A percentile compares a stretch with the other conserved stretches of the same genome.
Evolutionary conservation across 176 grass and related monocot genomes (phyloP).

Genomic region (Eragrostis nindensis): DNA sequence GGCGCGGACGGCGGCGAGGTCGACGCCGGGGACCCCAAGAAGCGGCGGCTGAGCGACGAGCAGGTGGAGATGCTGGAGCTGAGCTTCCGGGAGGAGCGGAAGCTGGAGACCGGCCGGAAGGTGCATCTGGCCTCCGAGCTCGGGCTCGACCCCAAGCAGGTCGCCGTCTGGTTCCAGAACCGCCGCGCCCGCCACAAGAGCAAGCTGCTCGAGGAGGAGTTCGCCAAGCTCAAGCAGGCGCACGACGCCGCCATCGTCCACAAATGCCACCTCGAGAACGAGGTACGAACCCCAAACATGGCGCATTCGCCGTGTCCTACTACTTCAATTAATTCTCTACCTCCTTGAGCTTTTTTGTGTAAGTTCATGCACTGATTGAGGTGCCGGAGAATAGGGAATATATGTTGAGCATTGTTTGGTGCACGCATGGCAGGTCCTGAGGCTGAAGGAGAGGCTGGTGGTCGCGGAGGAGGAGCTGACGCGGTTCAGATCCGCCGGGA

Average conservation of each 20-base stretch:
- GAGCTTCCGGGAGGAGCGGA: constrained; percentile 87
- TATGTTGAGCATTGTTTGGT: no score
- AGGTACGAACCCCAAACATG: constrained; percentile 41
- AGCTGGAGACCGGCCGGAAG: constrained; percentile 91
- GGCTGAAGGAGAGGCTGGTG: constrained; percentile 67
- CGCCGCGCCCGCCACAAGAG: constrained; percentile 91
- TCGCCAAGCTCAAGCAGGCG: constrained; percentile 78
- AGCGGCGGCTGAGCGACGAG: constrained; percentile 75
- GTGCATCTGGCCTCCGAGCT: constrained; percentile 79
- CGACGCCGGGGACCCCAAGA: constrained; percentile 60
- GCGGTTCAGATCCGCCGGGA: constrained; percentile 48
- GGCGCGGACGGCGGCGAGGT: constrained; percentile 12
- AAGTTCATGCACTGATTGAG: no score
- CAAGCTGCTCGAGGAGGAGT: constrained; percentile 97
- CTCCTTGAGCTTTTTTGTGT: not conserved
- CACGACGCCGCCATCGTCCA: constrained; percentile 74
- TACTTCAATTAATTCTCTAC: not conserved
- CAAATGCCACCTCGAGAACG: constrained; percentile 97
- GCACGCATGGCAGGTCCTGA: constrained; percentile 56
- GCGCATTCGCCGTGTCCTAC: not conserved
- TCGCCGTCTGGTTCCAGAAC: constrained; percentile 99
- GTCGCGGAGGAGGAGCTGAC: constrained; percentile 63
- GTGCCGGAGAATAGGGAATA: no score
- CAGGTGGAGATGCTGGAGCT: constrained; percentile 85
- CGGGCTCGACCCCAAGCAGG: constrained; percentile 92